Evolutionary conservation across 2,329 filamentous ascomycete species (phyloP), one percentile per base, ranked within the genome.

Genomic region (Dryadomyces quercus-mongolicae): DNA sequence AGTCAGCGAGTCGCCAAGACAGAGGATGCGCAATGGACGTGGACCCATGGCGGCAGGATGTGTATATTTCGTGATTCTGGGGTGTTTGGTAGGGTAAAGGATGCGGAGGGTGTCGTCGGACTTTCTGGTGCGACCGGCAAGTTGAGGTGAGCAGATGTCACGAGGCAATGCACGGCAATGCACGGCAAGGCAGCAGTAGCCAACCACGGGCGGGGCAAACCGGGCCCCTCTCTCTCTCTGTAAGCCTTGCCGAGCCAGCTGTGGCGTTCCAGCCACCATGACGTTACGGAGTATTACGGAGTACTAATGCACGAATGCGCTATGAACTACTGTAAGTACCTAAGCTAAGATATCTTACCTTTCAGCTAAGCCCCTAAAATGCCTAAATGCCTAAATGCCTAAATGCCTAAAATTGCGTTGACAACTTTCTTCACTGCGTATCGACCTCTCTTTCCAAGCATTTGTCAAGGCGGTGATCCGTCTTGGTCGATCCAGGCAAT

Each of bases 1-100:
- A 6, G 82, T 85, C 48, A 86, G 74, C 43, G 79, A 83, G 71
- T 84, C 74, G 64, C 81, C 81, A 65, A 84, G 80, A 70, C 81
- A 84, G 57, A 84, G 74, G 62, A 84, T 75, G 61, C 74, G 71
- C 31, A 81, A 69, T 34, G 68, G 65, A 15, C 52, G 56, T n/a
- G 21, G 43, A 47, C 21, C 55, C 64, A 53, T 53, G 36, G 38
- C 34, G 21, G 25, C 13, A 21, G 25, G 10, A 31, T 5, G 8
- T 31, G 25, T 31, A 4, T 31, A 31, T 31, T 12, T 13, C 6
- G 16, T 3, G 48, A 7, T 18, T 3, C 2, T 2, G n/a, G 31
- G 31, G 25, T 5, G 18, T 21, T 13, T 18, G 2, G n/a, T 2
- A 36, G 9, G 13, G 12, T 10, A 16, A 2, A 34, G 45, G 25